These are phyloP conservation scores for Neoboletus subvelutipes DNA, from an alignment of 768 basidiomycete genomes.

Conservation along the genomic window DNA sequence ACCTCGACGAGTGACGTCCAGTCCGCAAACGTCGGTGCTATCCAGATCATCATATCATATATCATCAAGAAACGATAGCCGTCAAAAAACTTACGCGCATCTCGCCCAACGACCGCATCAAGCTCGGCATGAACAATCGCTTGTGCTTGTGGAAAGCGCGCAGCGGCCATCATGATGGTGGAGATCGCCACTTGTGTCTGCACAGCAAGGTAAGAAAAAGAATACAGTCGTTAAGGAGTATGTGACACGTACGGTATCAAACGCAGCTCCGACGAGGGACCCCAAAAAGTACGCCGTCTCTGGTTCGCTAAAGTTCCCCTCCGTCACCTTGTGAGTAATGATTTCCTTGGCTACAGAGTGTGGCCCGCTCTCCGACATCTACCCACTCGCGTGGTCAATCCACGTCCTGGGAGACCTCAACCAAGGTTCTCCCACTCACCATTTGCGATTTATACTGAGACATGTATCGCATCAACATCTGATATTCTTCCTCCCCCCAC, in stretches of 20 bases:
- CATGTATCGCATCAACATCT: constrained; percentile 48
- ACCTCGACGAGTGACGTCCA: constrained; percentile 33
- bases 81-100: constrained; percentile 27
- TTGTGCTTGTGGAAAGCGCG: constrained; percentile 35
- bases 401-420: too few species aligned
- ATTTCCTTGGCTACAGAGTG: constrained; percentile 53
- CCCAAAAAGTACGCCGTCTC: constrained; percentile 61
- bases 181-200: constrained; percentile 30
- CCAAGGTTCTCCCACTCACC: constrained; percentile 25
- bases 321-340: constrained; percentile 43
- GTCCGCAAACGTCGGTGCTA: constrained; percentile 41
- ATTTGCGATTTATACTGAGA: constrained; percentile 43
- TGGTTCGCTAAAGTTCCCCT: constrained; percentile 48
- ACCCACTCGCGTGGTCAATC: not conserved
- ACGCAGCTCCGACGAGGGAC: constrained; percentile 59
- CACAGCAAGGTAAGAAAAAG: not conserved
- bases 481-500: constrained; percentile 54
- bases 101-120: constrained; percentile 36
- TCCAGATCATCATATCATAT: not conserved
- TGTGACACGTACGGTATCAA: constrained; percentile 45
- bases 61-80: not conserved
- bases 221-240: not conserved
- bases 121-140: constrained; percentile 37
- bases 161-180: constrained; percentile 39
- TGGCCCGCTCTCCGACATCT: constrained; percentile 13